Conservation (phyloP, 1,284 basidiomycete species). For the Heterobasidion annosum region DNA sequence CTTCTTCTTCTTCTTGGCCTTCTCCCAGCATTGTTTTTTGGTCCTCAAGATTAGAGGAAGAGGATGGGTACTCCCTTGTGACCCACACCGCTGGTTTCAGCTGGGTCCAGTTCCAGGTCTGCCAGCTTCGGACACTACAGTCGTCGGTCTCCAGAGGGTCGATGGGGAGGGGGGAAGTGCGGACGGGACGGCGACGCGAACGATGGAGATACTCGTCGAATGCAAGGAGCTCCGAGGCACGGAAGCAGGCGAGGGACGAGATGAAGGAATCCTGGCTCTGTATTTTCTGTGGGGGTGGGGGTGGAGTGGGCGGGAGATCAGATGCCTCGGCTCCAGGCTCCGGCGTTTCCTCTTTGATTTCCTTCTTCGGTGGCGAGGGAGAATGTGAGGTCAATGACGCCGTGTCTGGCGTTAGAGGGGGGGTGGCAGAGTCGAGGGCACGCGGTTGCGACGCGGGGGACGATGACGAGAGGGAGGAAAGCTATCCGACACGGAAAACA, state of each 20-base stretch:
- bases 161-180: slow-evolving; percentile 10
- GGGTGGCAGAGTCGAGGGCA: slow-evolving; percentile 12
- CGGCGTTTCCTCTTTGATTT: slow-evolving; percentile 7
- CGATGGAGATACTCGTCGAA: slow-evolving; percentile 17
- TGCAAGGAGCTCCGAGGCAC: slow-evolving; percentile 9
- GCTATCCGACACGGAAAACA: neutral
- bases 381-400: slow-evolving; percentile 13
- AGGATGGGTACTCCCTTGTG: slow-evolving; percentile 4
- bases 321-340: neutral
- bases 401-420: slow-evolving; percentile 27
- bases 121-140: slow-evolving; percentile 10
- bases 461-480: neutral
- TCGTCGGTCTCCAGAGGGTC: slow-evolving; percentile 3
- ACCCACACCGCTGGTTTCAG: slow-evolving; percentile 14
- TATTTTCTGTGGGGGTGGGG: neutral
- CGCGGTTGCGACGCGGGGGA: slow-evolving; percentile 3
- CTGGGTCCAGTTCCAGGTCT: slow-evolving; percentile 16
- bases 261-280: slow-evolving; percentile 2
- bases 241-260: slow-evolving; percentile 7
- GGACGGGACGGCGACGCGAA: slow-evolving; percentile 12
- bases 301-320: neutral
- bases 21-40: neutral
- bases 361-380: neutral
- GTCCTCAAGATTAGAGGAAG: neutral
- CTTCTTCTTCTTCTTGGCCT: neutral